A percentile compares a stretch with the other conserved stretches of the same genome.
Evolutionary conservation across 176 grass and related monocot genomes (phyloP).

Genomic region (Elymus sibiricus): DNA sequence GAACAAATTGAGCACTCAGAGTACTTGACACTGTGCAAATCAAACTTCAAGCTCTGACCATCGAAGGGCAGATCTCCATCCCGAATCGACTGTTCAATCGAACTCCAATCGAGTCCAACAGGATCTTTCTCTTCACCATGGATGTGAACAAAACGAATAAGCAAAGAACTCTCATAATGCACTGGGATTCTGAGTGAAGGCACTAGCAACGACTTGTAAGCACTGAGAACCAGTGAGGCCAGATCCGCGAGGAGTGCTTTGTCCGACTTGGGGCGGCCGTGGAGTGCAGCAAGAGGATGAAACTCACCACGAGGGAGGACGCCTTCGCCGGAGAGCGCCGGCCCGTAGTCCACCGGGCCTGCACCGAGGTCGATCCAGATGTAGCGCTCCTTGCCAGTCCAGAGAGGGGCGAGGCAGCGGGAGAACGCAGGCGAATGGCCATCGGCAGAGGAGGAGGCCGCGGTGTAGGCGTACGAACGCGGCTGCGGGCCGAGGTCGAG

Average conservation of each 20-base stretch:
- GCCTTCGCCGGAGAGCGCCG: conserved; percentile 82
- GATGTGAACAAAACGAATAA: conserved; percentile 85
- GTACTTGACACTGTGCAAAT: conserved; percentile 45
- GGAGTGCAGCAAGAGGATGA: conserved; percentile 76
- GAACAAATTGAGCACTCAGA: conserved; percentile 79
- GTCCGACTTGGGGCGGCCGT: conserved; percentile 78
- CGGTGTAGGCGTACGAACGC: conserved; percentile 72
- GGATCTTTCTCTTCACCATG: conserved; percentile 62
- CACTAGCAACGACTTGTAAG: conserved; percentile 67
- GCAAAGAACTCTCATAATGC: conserved; percentile 64
- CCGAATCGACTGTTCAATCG: conserved; percentile 64
- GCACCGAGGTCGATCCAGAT: conserved; percentile 90
- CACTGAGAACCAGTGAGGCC: conserved; percentile 69
- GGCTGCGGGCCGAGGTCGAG: conserved; percentile 64
- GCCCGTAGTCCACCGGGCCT: conserved; percentile 83
- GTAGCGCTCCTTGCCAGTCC: conserved; percentile 90
- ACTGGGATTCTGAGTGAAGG: conserved; percentile 89
- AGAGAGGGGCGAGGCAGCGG: conserved; percentile 70
- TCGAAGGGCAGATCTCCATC: conserved; percentile 55
- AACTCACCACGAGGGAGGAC: conserved; percentile 93
- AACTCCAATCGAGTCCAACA: conserved; percentile 61
- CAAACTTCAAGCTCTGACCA: conserved; percentile 62
- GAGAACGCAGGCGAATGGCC: conserved; percentile 58
- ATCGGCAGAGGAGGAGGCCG: conserved; percentile 32
- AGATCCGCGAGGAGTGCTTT: conserved; percentile 60